Base-by-base conservation (phyloP, 192 early-diverging fungal species). In the Neocallimastix lanati region DNA sequence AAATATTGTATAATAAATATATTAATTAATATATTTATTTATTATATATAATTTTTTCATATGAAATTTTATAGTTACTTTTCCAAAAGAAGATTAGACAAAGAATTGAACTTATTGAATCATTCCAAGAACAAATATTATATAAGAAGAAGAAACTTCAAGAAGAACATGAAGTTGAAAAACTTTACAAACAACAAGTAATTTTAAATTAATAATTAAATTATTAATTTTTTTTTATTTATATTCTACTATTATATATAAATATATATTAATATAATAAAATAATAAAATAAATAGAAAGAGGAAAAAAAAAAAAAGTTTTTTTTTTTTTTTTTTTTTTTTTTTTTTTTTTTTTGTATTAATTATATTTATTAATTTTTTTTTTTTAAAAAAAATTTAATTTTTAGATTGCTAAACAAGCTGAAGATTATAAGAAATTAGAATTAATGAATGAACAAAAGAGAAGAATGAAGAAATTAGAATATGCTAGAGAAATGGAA, bases 401-500 rank as follows among this genome's bases (percentile, higher is more conserved):
- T n/a, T 67, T 4, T 25, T 67, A 67, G 50, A 67, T 67, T 67
- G 50, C 50, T 67, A 67, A 67, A n/a, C 50, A 67, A 67, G 50
- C 50, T 14, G 87, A 86, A 25, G 86, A 89, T 77, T 88, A 89
- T 79, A 88, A 90, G 79, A 84, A 82, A 29, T 78, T 90, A 18
- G 89, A 90, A 76, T 88, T 89, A 80, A 77, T 90, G 80, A 88
- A 85, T 29, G 83, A 85, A 3, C 83, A 86, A 81, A 84, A 82
- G 29, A 82, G 88, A 76, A 82, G 89, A 12, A 86, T 88, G 87
- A 88, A 87, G 79, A 87, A 89, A 81, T 77, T 91, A 25, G 88
- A 91, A 78, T 86, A 91, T 83, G 85, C 85, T 78, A 83, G 85
- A 27, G 88, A 87, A 15, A 87, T 90, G 11, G 89, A 90, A 81